Evolutionary conservation across 805 yeast genomes (phyloP), one percentile per base, ranked within the genome.

Genomic region (Candida peoriensis): DNA sequence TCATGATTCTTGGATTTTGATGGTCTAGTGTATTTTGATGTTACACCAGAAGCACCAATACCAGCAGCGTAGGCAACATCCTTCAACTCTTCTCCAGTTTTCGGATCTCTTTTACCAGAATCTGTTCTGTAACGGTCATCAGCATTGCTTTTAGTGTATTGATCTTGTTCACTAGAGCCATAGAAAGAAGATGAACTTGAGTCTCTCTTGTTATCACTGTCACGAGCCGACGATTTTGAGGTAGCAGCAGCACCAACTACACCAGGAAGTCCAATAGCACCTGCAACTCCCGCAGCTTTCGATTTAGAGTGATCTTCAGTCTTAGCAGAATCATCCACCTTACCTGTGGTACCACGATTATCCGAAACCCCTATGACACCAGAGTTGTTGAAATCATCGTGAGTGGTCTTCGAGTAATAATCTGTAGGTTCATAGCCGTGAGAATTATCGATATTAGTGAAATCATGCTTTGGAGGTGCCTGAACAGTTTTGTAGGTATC

Each of bases 381-480:
- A 14, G 23, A 13, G 6, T 21, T 15, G 10, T 32, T 8, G 12
- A 13, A 18, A 4, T 22, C 27, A 20, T 33, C 33, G 12, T 28
- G 24, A 13, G 39, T 22, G 10, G 38, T 26, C 15, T 38, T 36
- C 3, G 30, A 14, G 24, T 47, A 49, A 36, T 49, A 46, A 6
- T 23, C 22, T 9, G 54, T 47, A 26, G 52, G 44, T 20, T 38
- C 46, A 28, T 45, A 48, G 8, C 47, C 48, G 3, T 32, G 8
- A 11, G 52, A 44, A 18, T 32, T 17, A n/a, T n/a, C n/a, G n/a
- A n/a, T 25, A 19, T 24, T 33, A 3, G 51, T 46, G 35, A 43
- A 26, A 21, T 48, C 38, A 14, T 26, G 27, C 24, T 36, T 36
- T 7, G 29, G 34, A n/a, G 31, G 13, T 8, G 37, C 32, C 19